These are phyloP conservation scores for Pichia inconspicua DNA, from an alignment of 1,139 yeast genomes.

Conservation along the genomic window DNA sequence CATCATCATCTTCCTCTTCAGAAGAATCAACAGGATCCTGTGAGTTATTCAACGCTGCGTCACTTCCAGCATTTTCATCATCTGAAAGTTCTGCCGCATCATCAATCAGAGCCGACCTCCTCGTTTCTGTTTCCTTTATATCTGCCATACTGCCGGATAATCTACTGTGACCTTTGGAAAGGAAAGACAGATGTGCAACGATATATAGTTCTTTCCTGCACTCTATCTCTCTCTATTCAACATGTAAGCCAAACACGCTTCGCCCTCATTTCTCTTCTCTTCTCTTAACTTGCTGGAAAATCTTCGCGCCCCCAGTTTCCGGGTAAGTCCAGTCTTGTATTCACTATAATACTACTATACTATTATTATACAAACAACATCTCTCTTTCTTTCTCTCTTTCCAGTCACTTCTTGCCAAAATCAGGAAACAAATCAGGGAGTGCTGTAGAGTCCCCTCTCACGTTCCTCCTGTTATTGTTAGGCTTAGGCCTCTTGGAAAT, in stretches of 20 bases:
- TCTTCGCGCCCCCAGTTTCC: too few relatives aligned
- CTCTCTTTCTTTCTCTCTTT: too few relatives aligned
- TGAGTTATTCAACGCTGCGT: slow-evolving; percentile 4
- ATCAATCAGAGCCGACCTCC: slow-evolving; percentile 9
- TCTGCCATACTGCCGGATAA: slow-evolving; percentile 6
- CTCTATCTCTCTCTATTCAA: not conserved
- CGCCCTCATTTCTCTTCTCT: not conserved
- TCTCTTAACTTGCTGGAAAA: too few relatives aligned
- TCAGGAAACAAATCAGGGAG: not conserved
- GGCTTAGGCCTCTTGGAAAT: not conserved
- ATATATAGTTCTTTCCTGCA: not conserved
- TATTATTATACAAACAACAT: too few relatives aligned
- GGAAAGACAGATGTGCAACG: not conserved
- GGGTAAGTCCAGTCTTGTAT: too few relatives aligned
- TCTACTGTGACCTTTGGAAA: not conserved
- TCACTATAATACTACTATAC: too few relatives aligned
- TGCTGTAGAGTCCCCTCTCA: not conserved
- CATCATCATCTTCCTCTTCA: slow-evolving; percentile 31
- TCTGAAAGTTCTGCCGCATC: slow-evolving; percentile 19
- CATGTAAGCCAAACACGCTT: not conserved
- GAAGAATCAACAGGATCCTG: slow-evolving; percentile 22
- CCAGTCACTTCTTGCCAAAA: not conserved
- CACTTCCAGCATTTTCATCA: slow-evolving; percentile 9
- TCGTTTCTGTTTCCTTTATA: slow-evolving; percentile 25
- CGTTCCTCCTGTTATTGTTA: not conserved